Conservation (phyloP, 1,284 basidiomycete genomes). For the Cystobasidium pallidum region DNA sequence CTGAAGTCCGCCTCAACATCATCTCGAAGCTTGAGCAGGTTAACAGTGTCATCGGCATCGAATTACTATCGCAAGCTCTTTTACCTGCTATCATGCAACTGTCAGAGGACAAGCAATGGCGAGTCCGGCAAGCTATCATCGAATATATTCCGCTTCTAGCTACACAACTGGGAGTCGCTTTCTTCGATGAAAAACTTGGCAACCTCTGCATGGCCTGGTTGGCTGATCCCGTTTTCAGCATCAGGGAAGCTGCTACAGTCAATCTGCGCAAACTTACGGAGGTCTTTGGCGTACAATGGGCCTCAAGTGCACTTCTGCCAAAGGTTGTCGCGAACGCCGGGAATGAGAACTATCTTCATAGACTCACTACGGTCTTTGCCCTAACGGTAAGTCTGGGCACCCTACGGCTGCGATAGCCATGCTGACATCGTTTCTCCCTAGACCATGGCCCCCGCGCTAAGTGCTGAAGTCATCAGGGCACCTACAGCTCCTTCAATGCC, state of each 20-base stretch:
- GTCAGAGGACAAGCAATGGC: slow-evolving; percentile 99
- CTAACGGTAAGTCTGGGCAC: slow-evolving; percentile 74
- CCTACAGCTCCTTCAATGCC: slow-evolving; percentile 29
- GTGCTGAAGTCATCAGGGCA: slow-evolving; percentile 75
- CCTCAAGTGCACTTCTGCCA: slow-evolving; percentile 88
- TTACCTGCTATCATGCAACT: slow-evolving; percentile 97
- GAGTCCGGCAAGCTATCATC: slow-evolving; percentile 98
- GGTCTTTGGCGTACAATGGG: slow-evolving; percentile 99
- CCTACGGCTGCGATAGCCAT: neutral
- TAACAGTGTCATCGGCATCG: slow-evolving; percentile 95
- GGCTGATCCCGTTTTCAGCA: slow-evolving; percentile 97
- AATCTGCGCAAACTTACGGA: slow-evolving; percentile 98
- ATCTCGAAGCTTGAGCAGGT: slow-evolving; percentile 99
- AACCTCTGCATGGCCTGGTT: slow-evolving; percentile 99
- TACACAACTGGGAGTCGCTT: slow-evolving; percentile 91
- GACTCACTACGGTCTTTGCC: slow-evolving; percentile 99
- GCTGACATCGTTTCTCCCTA: slow-evolving; percentile 54
- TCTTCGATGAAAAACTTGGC: slow-evolving; percentile 97
- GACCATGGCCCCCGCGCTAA: slow-evolving; percentile 94
- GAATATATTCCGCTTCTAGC: slow-evolving; percentile 97
- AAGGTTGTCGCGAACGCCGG: slow-evolving; percentile 97
- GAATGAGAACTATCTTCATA: slow-evolving; percentile 95
- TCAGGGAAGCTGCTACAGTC: slow-evolving; percentile 94
- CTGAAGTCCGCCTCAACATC: slow-evolving; percentile 95
- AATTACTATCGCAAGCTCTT: slow-evolving; percentile 90